phyloP scores from a whole-genome alignment of 139 green algal species.

The Penium margaritaceum region DNA sequence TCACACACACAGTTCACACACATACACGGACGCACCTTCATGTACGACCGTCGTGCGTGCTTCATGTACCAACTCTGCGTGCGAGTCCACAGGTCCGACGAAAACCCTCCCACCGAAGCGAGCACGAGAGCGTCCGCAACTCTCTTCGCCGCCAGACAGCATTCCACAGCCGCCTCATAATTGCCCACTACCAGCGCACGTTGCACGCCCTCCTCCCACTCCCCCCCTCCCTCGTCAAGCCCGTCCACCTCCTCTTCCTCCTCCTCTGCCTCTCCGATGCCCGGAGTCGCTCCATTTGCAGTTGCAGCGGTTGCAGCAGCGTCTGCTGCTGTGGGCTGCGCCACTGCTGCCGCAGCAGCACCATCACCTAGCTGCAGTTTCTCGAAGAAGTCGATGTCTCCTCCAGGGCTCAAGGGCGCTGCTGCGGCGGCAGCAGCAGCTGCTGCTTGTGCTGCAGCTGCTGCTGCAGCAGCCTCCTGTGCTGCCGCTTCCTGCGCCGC shows the following conservation, averaged over 20 bases:
- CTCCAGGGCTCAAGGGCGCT: not conserved
- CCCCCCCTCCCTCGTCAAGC: conserved; percentile 20
- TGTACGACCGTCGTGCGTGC: conserved; percentile 69
- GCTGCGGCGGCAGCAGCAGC: not conserved
- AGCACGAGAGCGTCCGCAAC: conserved; percentile 81
- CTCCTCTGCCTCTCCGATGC: conserved; percentile 51
- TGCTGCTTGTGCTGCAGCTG: not conserved
- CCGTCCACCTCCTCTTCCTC: conserved; percentile 37
- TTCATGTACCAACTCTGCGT: conserved; percentile 69
- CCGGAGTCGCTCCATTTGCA: conserved; percentile 2
- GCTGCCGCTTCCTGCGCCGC: conserved; percentile 10
- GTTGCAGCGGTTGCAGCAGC: not conserved
- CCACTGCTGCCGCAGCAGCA: not conserved
- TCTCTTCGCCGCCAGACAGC: conserved; percentile 71
- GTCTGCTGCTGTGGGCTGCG: not conserved
- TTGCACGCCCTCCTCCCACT: conserved; percentile 70
- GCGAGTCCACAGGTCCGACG: conserved; percentile 47
- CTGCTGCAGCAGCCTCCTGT: conserved; percentile 22
- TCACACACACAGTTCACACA: no score
- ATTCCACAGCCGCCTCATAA: conserved; percentile 74
- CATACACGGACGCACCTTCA: no score
- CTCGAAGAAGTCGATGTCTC: conserved; percentile 46
- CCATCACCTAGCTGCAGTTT: conserved; percentile 23
- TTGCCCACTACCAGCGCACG: conserved; percentile 82
- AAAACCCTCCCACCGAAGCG: conserved; percentile 47